A percentile compares a stretch with the other conserved stretches of the same genome.
phyloP scores from a whole-genome alignment of 2,329 filamentous ascomycete species.

The Aspergillus caelatus region DNA sequence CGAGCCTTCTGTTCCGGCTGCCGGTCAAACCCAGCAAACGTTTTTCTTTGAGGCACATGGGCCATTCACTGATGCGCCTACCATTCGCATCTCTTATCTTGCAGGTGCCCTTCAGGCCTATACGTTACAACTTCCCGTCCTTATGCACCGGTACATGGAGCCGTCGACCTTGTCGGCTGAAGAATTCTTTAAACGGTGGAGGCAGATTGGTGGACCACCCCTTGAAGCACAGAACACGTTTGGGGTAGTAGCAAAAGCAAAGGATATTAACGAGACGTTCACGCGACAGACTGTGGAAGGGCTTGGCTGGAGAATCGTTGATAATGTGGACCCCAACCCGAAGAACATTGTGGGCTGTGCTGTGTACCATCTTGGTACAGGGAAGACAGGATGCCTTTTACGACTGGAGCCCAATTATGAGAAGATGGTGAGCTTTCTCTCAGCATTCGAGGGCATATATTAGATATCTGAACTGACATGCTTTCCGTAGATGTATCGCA shows the following conservation, averaged over 20 bases:
- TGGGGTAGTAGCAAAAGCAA: slow-evolving; percentile 61
- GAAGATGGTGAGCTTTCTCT: slow-evolving; percentile 70
- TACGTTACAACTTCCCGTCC: slow-evolving; percentile 84
- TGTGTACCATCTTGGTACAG: slow-evolving; percentile 75
- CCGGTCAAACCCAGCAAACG: slow-evolving; percentile 85
- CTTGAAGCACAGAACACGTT: slow-evolving; percentile 90
- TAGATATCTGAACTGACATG: slow-evolving; percentile 9
- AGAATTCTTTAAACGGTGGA: slow-evolving; percentile 99
- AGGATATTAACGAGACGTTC: slow-evolving; percentile 70
- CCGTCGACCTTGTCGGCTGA: slow-evolving; percentile 81
- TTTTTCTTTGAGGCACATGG: slow-evolving; percentile 89
- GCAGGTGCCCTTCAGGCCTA: slow-evolving; percentile 91
- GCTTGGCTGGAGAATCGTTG: slow-evolving; percentile 85
- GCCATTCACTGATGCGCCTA: slow-evolving; percentile 79
- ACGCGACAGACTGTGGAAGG: slow-evolving; percentile 75
- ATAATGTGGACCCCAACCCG: slow-evolving; percentile 84
- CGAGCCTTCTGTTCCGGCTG: slow-evolving; percentile 74
- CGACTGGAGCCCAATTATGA: slow-evolving; percentile 92
- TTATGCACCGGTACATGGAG: slow-evolving; percentile 96
- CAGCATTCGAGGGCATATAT: background rate
- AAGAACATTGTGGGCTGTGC: slow-evolving; percentile 91
- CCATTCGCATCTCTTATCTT: slow-evolving; percentile 90
- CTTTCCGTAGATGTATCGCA: slow-evolving; percentile 77
- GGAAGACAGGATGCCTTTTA: slow-evolving; percentile 93
- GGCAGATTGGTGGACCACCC: slow-evolving; percentile 89